Evolutionary conservation across 805 yeast genomes (phyloP).

Genomic region (Pichia heedii): DNA sequence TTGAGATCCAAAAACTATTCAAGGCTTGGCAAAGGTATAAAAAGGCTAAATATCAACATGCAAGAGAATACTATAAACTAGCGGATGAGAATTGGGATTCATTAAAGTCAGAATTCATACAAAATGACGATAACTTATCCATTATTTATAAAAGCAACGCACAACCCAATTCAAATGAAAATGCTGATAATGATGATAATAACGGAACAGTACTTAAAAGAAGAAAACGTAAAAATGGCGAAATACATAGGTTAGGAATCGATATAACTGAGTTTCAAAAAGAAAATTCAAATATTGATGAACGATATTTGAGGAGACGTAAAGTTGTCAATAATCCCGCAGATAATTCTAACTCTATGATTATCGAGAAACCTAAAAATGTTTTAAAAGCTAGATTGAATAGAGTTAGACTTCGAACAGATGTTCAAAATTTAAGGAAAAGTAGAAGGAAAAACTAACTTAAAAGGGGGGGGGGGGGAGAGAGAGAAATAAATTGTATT

Average conservation of each 20-base stretch:
- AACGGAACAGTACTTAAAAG: not conserved
- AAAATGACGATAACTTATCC: not conserved
- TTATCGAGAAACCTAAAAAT: not conserved
- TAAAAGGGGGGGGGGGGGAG: too few relatives aligned
- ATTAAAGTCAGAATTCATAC: not conserved
- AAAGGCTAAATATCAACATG: conserved; percentile 3
- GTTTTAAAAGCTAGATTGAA: conserved; percentile 6
- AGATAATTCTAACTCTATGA: not conserved
- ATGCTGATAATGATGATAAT: not conserved
- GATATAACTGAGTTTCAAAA: conserved; percentile 2
- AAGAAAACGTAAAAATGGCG: not conserved
- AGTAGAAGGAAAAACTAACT: not conserved
- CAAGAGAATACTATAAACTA: conserved; percentile 1
- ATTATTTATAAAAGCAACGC: too few relatives aligned
- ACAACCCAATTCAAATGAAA: not conserved
- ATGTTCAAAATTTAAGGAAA: conserved; percentile 5
- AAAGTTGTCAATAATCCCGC: not conserved
- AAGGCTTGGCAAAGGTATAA: conserved; percentile 8
- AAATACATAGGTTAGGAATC: conserved; percentile 3
- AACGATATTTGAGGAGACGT: conserved; percentile 3
- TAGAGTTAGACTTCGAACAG: conserved; percentile 5
- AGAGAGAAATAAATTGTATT: not conserved
- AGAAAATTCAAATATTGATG: not conserved
- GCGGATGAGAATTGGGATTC: not conserved
- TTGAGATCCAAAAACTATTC: conserved; percentile 3